A percentile compares a stretch with the other conserved stretches of the same genome.
These are phyloP conservation scores for Yamadazyma dendronema DNA, from an alignment of 1,139 yeast genomes.

Conservation along the genomic window DNA sequence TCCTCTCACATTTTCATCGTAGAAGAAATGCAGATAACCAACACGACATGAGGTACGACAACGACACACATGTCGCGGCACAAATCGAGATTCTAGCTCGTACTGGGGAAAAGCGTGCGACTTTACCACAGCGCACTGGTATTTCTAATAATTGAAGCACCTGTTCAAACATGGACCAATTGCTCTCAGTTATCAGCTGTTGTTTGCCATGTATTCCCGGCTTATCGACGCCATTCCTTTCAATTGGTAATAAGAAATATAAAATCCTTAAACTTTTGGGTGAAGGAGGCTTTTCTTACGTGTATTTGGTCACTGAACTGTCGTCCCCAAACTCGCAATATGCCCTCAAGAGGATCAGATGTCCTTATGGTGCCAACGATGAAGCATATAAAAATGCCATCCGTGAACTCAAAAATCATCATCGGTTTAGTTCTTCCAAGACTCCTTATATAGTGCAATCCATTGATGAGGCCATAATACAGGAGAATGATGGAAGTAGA, in stretches of 20 bases:
- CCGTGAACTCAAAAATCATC: constrained; percentile 74
- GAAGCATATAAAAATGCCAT: constrained; percentile 58
- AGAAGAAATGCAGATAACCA: too few relatives aligned
- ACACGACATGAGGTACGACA: too few relatives aligned
- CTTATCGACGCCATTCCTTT: constrained; percentile 43
- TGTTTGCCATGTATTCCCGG: constrained; percentile 47
- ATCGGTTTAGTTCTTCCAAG: constrained; percentile 54
- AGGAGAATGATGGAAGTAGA: constrained; percentile 75
- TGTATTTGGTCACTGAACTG: constrained; percentile 60
- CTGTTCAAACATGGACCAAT: constrained; percentile 11
- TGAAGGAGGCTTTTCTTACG: constrained; percentile 89
- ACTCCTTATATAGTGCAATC: constrained; percentile 66
- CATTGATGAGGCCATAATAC: constrained; percentile 68
- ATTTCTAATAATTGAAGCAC: too few relatives aligned
- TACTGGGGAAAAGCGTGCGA: background rate
- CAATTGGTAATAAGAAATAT: constrained; percentile 51
- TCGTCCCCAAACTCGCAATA: constrained; percentile 51
- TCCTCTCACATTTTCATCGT: too few relatives aligned
- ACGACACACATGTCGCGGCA: too few relatives aligned
- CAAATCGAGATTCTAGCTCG: too few relatives aligned
- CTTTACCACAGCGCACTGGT: too few relatives aligned
- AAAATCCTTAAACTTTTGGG: constrained; percentile 71
- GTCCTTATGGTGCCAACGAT: constrained; percentile 83
- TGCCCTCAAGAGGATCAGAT: constrained; percentile 82
- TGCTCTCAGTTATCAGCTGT: constrained; percentile 22